A percentile compares a stretch with the other conserved stretches of the same genome.
Evolutionary conservation across 2,329 filamentous ascomycete species (phyloP).

Genomic region (Ceratocystis smalleyi): DNA sequence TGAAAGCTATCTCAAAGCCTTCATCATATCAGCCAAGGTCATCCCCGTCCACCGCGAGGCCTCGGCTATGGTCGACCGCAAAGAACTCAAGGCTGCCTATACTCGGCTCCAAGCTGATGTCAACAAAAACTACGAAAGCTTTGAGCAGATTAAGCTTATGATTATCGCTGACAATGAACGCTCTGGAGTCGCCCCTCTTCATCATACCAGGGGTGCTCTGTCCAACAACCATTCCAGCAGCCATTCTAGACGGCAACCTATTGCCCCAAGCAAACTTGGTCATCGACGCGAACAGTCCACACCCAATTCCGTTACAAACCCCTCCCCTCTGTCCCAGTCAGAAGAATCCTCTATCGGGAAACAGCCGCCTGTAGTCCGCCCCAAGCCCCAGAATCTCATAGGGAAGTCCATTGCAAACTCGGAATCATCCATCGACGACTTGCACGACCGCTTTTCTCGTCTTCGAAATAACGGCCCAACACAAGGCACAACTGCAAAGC

Average conservation of each 20-base stretch:
- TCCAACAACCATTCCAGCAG: not conserved
- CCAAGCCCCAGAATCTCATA: conserved; percentile 4
- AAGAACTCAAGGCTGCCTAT: conserved; percentile 35
- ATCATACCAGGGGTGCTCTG: not conserved
- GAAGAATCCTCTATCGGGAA: not conserved
- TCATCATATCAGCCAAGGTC: conserved; percentile 58
- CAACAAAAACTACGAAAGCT: conserved; percentile 32
- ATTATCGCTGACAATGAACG: conserved; percentile 49
- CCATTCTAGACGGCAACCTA: not conserved
- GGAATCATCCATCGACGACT: conserved; percentile 28
- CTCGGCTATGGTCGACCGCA: conserved; percentile 43
- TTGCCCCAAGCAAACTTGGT: not conserved
- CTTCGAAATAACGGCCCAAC: conserved; percentile 30
- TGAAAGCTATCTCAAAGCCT: conserved; percentile 70
- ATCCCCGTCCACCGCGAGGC: conserved; percentile 67
- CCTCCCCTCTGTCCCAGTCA: conserved; percentile 11
- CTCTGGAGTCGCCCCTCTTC: conserved; percentile 39
- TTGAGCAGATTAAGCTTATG: conserved; percentile 41
- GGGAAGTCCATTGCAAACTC: conserved; percentile 23
- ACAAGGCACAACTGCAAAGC: conserved; percentile 33
- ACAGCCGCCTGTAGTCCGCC: conserved; percentile 5
- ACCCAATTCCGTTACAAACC: not conserved
- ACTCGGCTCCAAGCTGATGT: conserved; percentile 36
- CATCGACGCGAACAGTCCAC: conserved; percentile 12
- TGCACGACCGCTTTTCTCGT: conserved; percentile 42